A percentile compares a stretch with the other conserved stretches of the same genome.
phyloP scores from a whole-genome alignment of 2,329 filamentous ascomycete genomes.

The Beauveria sp. region DNA sequence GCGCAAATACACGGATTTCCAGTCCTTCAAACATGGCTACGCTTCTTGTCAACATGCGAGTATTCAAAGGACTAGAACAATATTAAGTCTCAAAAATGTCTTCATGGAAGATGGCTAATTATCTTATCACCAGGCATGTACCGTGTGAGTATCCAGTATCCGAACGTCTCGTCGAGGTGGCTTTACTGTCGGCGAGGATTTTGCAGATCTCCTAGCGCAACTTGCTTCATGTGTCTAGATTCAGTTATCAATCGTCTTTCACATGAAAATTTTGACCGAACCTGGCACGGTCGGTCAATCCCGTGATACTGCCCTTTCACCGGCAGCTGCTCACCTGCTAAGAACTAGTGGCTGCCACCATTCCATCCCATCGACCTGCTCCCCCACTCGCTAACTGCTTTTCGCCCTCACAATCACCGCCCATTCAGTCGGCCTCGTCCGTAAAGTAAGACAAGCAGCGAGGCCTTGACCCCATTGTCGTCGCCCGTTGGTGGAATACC shows the following conservation, averaged over 20 bases:
- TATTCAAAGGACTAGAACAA: no score
- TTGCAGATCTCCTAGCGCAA: neutral
- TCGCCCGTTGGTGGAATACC: conserved; percentile 12
- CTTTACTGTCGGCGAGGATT: no score
- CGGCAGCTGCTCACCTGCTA: neutral
- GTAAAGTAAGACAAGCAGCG: conserved; percentile 21
- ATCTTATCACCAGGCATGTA: no score
- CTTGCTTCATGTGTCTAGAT: neutral
- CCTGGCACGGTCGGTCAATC: neutral
- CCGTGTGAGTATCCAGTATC: no score
- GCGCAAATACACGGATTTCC: no score
- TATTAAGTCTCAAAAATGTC: no score
- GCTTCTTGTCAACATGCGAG: no score
- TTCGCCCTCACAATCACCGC: conserved; percentile 1
- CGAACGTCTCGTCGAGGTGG: no score
- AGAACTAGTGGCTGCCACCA: neutral
- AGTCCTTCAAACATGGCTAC: no score
- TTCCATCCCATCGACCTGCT: neutral
- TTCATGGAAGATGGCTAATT: no score
- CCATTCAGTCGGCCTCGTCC: neutral
- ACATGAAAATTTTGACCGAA: neutral
- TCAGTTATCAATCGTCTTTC: neutral
- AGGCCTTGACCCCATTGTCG: conserved; percentile 14
- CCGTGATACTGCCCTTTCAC: neutral
- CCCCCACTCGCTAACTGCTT: conserved; percentile 1